Percentiles rank a stretch among this genome's conserved stretches.
Conservation (phyloP, 208 protist genomes). For the Leishmania tropica region DNA sequence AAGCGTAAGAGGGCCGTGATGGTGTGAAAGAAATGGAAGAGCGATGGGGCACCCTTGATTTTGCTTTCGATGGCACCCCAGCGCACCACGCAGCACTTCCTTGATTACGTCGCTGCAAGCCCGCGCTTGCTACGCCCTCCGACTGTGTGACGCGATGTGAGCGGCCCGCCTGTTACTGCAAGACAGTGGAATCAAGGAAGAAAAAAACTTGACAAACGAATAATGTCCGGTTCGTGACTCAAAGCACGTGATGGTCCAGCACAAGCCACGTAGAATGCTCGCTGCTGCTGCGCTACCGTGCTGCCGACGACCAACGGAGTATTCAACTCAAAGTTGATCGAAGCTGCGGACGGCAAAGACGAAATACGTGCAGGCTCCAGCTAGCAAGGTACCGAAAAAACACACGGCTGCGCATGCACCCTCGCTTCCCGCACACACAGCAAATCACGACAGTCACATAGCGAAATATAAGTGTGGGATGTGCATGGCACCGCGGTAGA, state of each 20-base stretch:
- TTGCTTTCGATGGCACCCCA: not conserved
- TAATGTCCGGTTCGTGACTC: not conserved
- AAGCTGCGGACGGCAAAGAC: not conserved
- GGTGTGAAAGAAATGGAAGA: not conserved
- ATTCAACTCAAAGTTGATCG: not conserved
- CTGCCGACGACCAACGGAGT: not conserved
- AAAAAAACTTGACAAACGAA: constrained; percentile 7
- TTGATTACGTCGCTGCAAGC: not conserved
- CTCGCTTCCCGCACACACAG: not conserved
- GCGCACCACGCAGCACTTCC: not conserved
- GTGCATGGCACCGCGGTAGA: not conserved
- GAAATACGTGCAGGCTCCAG: not conserved
- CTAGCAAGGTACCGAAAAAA: not conserved
- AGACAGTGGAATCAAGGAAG: not conserved
- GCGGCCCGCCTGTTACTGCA: not conserved
- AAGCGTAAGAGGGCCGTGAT: not conserved
- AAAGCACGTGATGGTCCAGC: not conserved
- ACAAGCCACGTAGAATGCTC: not conserved
- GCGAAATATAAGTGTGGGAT: not conserved
- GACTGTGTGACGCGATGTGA: not conserved
- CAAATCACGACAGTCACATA: not conserved
- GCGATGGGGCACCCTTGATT: no score
- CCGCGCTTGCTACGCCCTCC: not conserved
- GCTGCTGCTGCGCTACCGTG: not conserved
- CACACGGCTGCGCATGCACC: not conserved